Base-by-base conservation (phyloP, 2,329 filamentous ascomycete genomes). In the Hymenoscyphus scutula region DNA sequence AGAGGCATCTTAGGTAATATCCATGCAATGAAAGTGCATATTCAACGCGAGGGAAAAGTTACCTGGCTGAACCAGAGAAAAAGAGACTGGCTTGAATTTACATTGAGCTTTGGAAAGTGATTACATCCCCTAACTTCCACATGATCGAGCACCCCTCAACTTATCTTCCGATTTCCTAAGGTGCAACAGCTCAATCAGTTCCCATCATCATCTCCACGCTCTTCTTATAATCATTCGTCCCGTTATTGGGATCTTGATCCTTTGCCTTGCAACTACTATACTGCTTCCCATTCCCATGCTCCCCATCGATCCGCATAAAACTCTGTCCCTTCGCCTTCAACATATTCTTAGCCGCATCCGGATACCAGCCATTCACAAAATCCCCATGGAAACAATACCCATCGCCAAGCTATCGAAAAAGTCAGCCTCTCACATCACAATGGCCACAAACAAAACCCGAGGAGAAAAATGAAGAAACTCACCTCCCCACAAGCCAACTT, bases 281-380 rank as follows among this genome's bases (percentile, higher is more conserved):
- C 19, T 58, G 60, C 41, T 61, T 61, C 37, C 54, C 60, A 53
- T 57, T 61, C 17, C 60, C 54, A 53, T 61, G 60, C 8, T 54
- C 60, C 7, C 60, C 60, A 56, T 61, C 60, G 29, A 61, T 76
- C 5, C 69, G 62, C 10, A 64, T 65, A 38, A 77, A 80, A 8
- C 76, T 64, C 69, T 78, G 77, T 38, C 61, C 58, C 41, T 62
- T 62, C 5, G 56, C 53, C 25, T 77, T 0, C 23, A 80, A 65
- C 77, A 80, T 78, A 60, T 77, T 77, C 61, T 70, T 53, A 0
- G 76, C 77, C 0, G 73, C 75, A 60, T 79, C 77, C 15, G 69
- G 68, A 3, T 75, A 72, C 79, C 79, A 81, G 3, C 74, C 79
- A 51, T 80, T 80, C 68, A 81, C 78, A 58, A 81, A 81, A 64